Evolutionary conservation across 1,284 basidiomycete species (phyloP), one percentile per base, ranked within the genome.

Genomic region (Polyporus tsugae): DNA sequence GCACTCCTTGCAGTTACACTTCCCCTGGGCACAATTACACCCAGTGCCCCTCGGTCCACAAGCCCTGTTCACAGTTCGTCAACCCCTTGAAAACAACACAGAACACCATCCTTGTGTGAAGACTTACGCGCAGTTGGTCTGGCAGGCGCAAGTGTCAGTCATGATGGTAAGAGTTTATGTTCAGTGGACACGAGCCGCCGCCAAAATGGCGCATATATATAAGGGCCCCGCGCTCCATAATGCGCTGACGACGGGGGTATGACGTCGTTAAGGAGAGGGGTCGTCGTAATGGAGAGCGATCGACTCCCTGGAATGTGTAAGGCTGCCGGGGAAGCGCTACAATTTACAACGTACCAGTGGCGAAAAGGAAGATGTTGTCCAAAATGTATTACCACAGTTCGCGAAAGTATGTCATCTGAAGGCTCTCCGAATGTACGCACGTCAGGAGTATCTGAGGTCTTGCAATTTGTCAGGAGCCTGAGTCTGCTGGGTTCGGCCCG

Each of bases 1-100:
- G 70, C 78, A 79, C 62, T 72, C 67, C 35, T 67, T 49, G 72
- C 78, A 79, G 66, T 69, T 70, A 72, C 78, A 79, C 55, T 73
- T 66, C 60, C 72, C 72, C 65, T 75, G 73, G 38, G 73, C 62
- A 70, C 78, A 79, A 13, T 67, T 70, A 60, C 77, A 78, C 19
- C 71, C 73, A 15, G 70, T 75, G 39, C 74, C 72, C 19, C 58
- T 55, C 60, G 76, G 73, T 22, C 77, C 77, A 63, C 76, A 79
- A 22, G 75, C 65, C 25, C 77, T 79, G 46, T 35, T 33, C 9
- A n/a, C 6, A 15, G 11, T n/a, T 38, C 6, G 5, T 25, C 15
- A 35, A 6, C 22, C 1, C 15, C 10, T n/a, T n/a, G 29, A 29
- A 29, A 29, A 29, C 29, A 29, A 22, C 3, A 11, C 19, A 15